A percentile compares a stretch with the other conserved stretches of the same genome.
Evolutionary conservation across 176 grass and related monocot genomes (phyloP).

Genomic region (Phoenix dactylifera): DNA sequence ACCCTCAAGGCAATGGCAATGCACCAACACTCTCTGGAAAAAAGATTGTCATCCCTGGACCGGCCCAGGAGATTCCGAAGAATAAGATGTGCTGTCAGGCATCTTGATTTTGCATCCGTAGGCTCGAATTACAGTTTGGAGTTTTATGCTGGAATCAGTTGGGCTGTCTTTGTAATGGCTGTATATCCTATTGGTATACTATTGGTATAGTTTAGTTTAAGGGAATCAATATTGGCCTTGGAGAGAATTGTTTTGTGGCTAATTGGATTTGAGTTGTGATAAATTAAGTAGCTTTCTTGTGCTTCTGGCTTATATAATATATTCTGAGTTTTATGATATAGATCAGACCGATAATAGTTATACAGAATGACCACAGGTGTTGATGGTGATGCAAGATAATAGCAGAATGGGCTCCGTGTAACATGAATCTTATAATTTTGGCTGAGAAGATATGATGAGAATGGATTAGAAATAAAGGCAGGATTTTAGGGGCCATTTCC

Average conservation of each 20-base stretch:
- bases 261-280: neutral
- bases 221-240: neutral
- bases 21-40: conserved; percentile 32
- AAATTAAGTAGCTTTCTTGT: too few relatives aligned
- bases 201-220: neutral
- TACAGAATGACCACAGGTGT: too few relatives aligned
- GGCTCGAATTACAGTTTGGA: neutral
- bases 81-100: conserved; percentile 37
- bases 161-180: conserved; percentile 20
- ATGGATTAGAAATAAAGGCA: too few relatives aligned
- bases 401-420: too few relatives aligned
- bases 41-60: conserved; percentile 50
- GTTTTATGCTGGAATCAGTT: conserved; percentile 3
- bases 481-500: too few relatives aligned
- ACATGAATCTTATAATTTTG: too few relatives aligned
- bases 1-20: conserved; percentile 26
- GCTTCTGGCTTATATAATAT: too few relatives aligned
- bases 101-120: conserved; percentile 1
- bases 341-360: too few relatives aligned
- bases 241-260: neutral
- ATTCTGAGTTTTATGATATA: too few relatives aligned
- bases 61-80: conserved; percentile 52
- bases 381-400: too few relatives aligned
- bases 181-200: conserved; percentile 18
- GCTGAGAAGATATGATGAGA: too few relatives aligned